Conservation (phyloP, 164 flowering plant genomes). For the Tetrastigma voinierianum region DNA sequence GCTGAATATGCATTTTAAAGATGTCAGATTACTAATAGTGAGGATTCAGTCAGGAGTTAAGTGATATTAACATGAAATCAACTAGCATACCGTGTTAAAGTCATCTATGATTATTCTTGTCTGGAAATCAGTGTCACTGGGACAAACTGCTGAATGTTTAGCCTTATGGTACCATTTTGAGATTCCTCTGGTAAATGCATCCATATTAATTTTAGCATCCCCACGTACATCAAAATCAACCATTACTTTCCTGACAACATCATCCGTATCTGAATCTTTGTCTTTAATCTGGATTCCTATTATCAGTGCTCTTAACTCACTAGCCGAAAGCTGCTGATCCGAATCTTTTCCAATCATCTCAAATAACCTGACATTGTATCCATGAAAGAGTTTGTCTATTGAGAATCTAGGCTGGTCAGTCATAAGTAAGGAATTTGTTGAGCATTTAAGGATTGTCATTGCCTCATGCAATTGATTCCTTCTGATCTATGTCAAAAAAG, state of each 20-base stretch:
- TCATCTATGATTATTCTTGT: slow-evolving; percentile 5
- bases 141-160: not conserved
- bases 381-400: too few species aligned
- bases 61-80: not conserved
- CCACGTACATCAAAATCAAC: slow-evolving; percentile 33
- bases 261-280: not conserved
- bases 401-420: too few species aligned
- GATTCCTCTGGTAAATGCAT: slow-evolving; percentile 36
- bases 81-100: slow-evolving; percentile 15
- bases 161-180: slow-evolving; percentile 22
- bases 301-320: slow-evolving; percentile 25
- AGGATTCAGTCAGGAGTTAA: not conserved
- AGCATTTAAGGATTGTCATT: not conserved
- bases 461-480: too few species aligned
- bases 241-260: slow-evolving; percentile 14
- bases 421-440: not conserved
- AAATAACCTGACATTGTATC: slow-evolving; percentile 19
- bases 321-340: slow-evolving; percentile 6
- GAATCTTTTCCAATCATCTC: slow-evolving; percentile 11
- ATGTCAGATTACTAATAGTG: not conserved
- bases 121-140: not conserved
- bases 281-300: slow-evolving; percentile 18
- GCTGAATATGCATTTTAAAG: slow-evolving; percentile 20
- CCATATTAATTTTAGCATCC: slow-evolving; percentile 23
- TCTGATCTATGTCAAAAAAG: too few species aligned